Evolutionary conservation across 163 green algal genomes (phyloP), one percentile per base, ranked within the genome.

Genomic region (Prototheca cutis): DNA sequence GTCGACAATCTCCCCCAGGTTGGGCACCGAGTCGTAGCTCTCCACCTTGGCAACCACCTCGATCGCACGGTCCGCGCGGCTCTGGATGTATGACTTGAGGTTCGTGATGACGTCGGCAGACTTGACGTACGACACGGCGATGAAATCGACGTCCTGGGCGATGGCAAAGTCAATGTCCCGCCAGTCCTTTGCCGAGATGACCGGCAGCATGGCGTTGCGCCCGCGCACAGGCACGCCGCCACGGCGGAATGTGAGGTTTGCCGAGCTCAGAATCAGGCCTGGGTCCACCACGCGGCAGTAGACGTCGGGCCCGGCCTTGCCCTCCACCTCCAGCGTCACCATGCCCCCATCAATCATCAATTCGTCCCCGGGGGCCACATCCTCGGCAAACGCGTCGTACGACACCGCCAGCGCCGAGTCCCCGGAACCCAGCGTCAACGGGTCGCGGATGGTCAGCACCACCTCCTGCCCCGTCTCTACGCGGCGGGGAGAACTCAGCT

Each of bases 101-200:
- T 93, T 90, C 28, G 77, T 75, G 61, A 95, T 80, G 17, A 90
- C 79, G 60, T 94, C 85, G 8, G 86, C 74, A 1, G 66, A 78
- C 69, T 88, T 88, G n/a, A 95, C 87, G 70, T 93, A 95, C 6
- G 77, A 89, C 17, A 95, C 66, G 21, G 80, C 80, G 60, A 95
- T 86, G 71, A 94, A 94, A 72, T 95, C 86, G 2, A 93, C 86
- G 19, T 39, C 27, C 53, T 85, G 29, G 18, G 53, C 39, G 47
- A 93, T 84, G 3, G 74, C 86, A 77, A 91, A 87, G 71, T 94
- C 87, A 53, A 95, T 87, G 73, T 95, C 85, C 13, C 80, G 66
- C 87, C 87, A 95, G 67, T 95, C 87, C 73, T 95, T 95, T 31
- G 81, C 76, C 0, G 77, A 83, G 36, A 95, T 76, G 27, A 89